These are phyloP conservation scores for Lachancea quebecensis DNA, from an alignment of 805 yeast genomes.

Conservation along the genomic window DNA sequence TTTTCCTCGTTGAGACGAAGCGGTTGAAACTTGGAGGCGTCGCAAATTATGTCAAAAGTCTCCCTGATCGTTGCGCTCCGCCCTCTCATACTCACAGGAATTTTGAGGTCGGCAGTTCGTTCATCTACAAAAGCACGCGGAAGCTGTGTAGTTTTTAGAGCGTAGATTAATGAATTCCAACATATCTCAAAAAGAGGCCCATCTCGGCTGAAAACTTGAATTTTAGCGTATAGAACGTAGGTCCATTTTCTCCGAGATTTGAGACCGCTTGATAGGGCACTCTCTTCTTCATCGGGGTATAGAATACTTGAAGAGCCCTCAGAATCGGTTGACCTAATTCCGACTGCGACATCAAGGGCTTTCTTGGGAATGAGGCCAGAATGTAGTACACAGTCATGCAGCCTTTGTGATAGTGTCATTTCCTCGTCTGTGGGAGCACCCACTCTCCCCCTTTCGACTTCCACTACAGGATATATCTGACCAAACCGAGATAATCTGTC, in stretches of 20 bases:
- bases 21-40: conserved; percentile 34
- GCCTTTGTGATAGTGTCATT: conserved; percentile 59
- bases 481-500: conserved; percentile 30
- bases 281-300: conserved; percentile 40
- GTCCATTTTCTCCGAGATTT: conserved; percentile 43
- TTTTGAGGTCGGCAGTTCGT: conserved; percentile 44
- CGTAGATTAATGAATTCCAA: conserved; percentile 60
- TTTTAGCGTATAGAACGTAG: conserved; percentile 60
- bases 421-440: conserved; percentile 88
- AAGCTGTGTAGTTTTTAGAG: conserved; percentile 50
- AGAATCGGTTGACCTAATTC: conserved; percentile 43
- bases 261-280: conserved; percentile 20
- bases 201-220: conserved; percentile 70
- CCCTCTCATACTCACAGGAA: conserved; percentile 47
- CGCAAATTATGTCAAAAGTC: conserved; percentile 52
- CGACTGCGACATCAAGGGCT: conserved; percentile 39
- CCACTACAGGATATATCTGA: conserved; percentile 65
- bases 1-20: conserved; percentile 36
- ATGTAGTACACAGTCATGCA: conserved; percentile 54
- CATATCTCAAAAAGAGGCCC: conserved; percentile 79
- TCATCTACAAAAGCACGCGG: conserved; percentile 70
- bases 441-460: conserved; percentile 61
- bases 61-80: conserved; percentile 41
- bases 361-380: conserved; percentile 46
- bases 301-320: conserved; percentile 43